Percentiles rank a stretch among this genome's conserved stretches.
Evolutionary conservation across 805 yeast genomes (phyloP).

Genomic region (Brettanomyces anomalus): DNA sequence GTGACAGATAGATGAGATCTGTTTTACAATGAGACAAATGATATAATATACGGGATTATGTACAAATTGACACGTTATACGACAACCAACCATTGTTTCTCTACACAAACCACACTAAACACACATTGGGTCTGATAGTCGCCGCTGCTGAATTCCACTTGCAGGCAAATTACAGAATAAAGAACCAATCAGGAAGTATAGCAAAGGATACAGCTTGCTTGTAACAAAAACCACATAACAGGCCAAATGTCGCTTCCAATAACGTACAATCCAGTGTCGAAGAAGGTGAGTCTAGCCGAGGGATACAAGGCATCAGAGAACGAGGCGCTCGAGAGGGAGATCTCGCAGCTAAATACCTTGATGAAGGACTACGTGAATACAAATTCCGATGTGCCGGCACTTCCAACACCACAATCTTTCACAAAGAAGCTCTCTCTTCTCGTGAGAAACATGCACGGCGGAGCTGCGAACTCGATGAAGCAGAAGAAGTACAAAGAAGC

Average conservation of each 20-base stretch:
- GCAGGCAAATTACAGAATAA: no score
- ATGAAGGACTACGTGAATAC: slow-evolving; percentile 35
- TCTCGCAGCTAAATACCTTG: slow-evolving; percentile 26
- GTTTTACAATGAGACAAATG: no score
- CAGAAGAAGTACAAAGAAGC: slow-evolving; percentile 49
- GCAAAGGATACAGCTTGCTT: no score
- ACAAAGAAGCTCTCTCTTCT: slow-evolving; percentile 46
- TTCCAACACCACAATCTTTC: slow-evolving; percentile 46
- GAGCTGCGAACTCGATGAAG: slow-evolving; percentile 52
- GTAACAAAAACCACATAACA: not conserved
- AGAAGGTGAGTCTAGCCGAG: slow-evolving; percentile 19
- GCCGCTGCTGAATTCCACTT: no score
- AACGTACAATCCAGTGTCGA: slow-evolving; percentile 22
- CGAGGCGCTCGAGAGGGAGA: slow-evolving; percentile 21
- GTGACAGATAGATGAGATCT: no score
- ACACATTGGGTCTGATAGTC: no score
- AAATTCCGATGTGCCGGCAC: slow-evolving; percentile 42
- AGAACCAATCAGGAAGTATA: no score
- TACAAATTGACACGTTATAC: no score
- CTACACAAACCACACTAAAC: no score
- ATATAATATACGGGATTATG: no score
- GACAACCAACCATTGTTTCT: no score
- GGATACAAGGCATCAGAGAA: slow-evolving; percentile 12
- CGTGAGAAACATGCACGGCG: slow-evolving; percentile 56
- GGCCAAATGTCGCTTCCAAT: slow-evolving; percentile 17